Evolutionary conservation across 768 basidiomycete species (phyloP).

Genomic region (Podaxis pistillaris): DNA sequence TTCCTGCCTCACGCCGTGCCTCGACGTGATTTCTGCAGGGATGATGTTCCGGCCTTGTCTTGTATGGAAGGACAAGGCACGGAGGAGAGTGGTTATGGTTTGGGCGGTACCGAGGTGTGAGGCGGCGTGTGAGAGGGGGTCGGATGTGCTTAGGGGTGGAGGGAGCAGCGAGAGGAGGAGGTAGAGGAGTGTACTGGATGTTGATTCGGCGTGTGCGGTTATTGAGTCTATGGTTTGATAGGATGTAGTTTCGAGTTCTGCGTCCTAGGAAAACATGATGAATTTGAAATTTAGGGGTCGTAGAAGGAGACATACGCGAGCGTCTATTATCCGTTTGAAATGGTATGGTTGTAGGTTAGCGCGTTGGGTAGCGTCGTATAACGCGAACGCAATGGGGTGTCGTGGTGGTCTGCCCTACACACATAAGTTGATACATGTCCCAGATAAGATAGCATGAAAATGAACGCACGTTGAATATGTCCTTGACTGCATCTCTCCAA

Average conservation of each 20-base stretch:
- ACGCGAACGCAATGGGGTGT: constrained; percentile 78
- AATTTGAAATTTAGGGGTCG: constrained; percentile 4
- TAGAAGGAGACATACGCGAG: constrained; percentile 53
- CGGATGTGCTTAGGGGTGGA: constrained; percentile 43
- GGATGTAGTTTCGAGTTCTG: constrained; percentile 61
- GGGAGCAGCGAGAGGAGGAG: constrained; percentile 67
- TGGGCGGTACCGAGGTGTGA: constrained; percentile 81
- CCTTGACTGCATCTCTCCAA: constrained; percentile 80
- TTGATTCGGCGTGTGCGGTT: constrained; percentile 75
- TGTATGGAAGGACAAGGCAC: constrained; percentile 76
- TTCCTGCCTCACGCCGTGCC: constrained; percentile 76
- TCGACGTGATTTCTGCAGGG: constrained; percentile 79
- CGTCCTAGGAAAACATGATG: constrained; percentile 41
- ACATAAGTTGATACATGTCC: constrained; percentile 15
- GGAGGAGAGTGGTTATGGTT: constrained; percentile 67
- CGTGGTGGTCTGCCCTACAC: constrained; percentile 69
- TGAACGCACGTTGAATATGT: constrained; percentile 56
- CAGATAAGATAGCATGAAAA: constrained; percentile 14
- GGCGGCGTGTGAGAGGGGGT: constrained; percentile 65
- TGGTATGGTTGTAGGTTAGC: constrained; percentile 67
- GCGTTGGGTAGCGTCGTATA: constrained; percentile 52
- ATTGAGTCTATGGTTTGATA: constrained; percentile 69
- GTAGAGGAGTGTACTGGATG: constrained; percentile 76
- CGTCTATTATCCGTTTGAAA: constrained; percentile 80
- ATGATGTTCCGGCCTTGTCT: constrained; percentile 70